phyloP scores from a whole-genome alignment of 2,329 filamentous ascomycete genomes.

The Zymoseptoria pseudotritici region DNA sequence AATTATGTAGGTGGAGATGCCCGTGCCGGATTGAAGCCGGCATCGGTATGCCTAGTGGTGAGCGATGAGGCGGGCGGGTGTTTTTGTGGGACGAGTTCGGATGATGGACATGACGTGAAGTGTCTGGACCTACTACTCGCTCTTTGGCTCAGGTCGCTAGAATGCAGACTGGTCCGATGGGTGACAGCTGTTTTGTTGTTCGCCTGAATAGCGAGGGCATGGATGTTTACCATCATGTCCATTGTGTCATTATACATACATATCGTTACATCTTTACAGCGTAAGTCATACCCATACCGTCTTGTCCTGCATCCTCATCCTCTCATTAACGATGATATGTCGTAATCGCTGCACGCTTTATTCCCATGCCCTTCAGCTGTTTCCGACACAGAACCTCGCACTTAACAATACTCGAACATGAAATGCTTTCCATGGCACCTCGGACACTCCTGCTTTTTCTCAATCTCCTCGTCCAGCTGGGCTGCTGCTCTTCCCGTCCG shows the following conservation, averaged over 20 bases:
- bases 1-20: too few relatives aligned
- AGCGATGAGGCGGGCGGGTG: too few relatives aligned
- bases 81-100: too few relatives aligned
- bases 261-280: neutral
- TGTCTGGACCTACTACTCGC: too few relatives aligned
- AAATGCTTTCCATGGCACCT: neutral
- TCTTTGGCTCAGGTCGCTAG: too few relatives aligned
- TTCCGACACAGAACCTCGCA: neutral
- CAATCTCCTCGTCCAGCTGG: conserved; percentile 4
- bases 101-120: too few relatives aligned
- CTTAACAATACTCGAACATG: neutral
- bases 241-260: neutral
- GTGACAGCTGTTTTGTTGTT: too few relatives aligned
- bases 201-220: neutral
- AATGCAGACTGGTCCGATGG: too few relatives aligned
- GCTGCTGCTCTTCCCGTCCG: conserved; percentile 19
- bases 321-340: neutral
- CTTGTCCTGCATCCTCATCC: too few relatives aligned
- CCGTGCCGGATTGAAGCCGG: too few relatives aligned
- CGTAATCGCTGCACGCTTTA: neutral
- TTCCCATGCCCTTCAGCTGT: neutral
- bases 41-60: too few relatives aligned
- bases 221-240: neutral
- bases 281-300: neutral
- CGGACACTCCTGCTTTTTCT: neutral